phyloP scores from a whole-genome alignment of 78 protist genomes.

The Speleostelium caveatum region DNA sequence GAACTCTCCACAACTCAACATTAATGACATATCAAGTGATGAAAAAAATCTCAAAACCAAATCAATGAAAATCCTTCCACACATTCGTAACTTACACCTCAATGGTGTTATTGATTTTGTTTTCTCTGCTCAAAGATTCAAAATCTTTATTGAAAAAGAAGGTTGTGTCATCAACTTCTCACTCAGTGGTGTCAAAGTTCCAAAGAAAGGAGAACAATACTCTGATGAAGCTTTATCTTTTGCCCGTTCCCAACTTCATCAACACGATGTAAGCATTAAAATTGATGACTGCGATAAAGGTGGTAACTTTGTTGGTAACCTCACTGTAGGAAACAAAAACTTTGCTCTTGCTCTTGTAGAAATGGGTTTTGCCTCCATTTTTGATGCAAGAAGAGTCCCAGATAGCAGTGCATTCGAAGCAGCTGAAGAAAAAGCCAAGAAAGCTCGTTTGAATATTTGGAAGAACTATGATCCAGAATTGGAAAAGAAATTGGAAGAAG shows the following conservation, averaged over 20 bases:
- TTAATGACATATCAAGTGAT: constrained; percentile 51
- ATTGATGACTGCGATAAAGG: constrained; percentile 73
- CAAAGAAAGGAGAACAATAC: constrained; percentile 48
- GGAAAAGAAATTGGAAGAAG: constrained; percentile 29
- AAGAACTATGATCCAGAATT: constrained; percentile 81
- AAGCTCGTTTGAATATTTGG: constrained; percentile 53
- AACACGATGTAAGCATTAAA: constrained; percentile 47
- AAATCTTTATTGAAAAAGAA: constrained; percentile 75
- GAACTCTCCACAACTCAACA: constrained; percentile 37
- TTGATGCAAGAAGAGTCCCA: constrained; percentile 27
- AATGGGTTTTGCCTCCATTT: constrained; percentile 58
- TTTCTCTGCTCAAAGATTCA: constrained; percentile 72
- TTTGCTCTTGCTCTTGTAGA: constrained; percentile 39
- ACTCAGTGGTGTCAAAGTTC: constrained; percentile 46
- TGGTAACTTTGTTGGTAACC: constrained; percentile 74
- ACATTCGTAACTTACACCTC: constrained; percentile 13
- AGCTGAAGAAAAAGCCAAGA: constrained; percentile 74
- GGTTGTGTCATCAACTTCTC: constrained; percentile 70
- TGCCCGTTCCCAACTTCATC: constrained; percentile 41
- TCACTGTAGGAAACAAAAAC: constrained; percentile 30
- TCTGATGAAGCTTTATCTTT: constrained; percentile 21
- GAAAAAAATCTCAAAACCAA: constrained; percentile 67
- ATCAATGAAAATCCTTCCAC: constrained; percentile 59
- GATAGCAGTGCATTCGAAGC: constrained; percentile 4
- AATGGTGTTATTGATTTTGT: constrained; percentile 64